Evolutionary conservation across 371 early-diverging fungal genomes (phyloP).

Genomic region (Basidiobolus heterosporus): DNA sequence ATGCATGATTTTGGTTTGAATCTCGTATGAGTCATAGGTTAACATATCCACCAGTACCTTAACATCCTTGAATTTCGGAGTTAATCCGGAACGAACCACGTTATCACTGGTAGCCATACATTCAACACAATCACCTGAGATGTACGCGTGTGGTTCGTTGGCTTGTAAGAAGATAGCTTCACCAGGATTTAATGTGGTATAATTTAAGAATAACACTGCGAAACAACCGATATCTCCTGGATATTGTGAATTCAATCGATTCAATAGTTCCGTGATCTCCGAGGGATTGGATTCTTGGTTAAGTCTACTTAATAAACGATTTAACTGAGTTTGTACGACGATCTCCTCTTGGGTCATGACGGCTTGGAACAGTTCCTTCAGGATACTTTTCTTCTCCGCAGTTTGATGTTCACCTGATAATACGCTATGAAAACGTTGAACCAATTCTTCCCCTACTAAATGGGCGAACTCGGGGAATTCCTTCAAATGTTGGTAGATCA

Average conservation of each 20-base stretch:
- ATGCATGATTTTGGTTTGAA: constrained; percentile 53
- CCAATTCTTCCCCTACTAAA: constrained; percentile 33
- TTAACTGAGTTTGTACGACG: constrained; percentile 30
- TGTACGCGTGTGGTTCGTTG: constrained; percentile 93
- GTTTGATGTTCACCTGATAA: constrained; percentile 3
- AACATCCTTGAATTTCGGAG: constrained; percentile 96
- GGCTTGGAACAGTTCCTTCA: constrained; percentile 34
- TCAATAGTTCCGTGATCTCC: constrained; percentile 28
- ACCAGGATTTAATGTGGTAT: constrained; percentile 60
- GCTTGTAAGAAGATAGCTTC: constrained; percentile 90
- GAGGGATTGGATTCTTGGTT: neutral
- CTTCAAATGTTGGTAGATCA: constrained; percentile 46
- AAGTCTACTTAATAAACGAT: constrained; percentile 29
- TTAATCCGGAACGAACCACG: constrained; percentile 91
- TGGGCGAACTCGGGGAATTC: constrained; percentile 58
- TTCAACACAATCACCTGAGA: constrained; percentile 92
- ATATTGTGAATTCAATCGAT: constrained; percentile 64
- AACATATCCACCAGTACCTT: constrained; percentile 78
- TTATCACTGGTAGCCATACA: constrained; percentile 97
- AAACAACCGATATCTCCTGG: constrained; percentile 86
- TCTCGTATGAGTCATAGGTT: constrained; percentile 71
- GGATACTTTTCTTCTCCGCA: neutral
- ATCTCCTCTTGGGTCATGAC: constrained; percentile 42
- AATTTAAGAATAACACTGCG: constrained; percentile 75
- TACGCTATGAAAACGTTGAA: constrained; percentile 15